phyloP scores from a whole-genome alignment of 2,329 filamentous ascomycete species.

The Coniochaeta prunicola region DNA sequence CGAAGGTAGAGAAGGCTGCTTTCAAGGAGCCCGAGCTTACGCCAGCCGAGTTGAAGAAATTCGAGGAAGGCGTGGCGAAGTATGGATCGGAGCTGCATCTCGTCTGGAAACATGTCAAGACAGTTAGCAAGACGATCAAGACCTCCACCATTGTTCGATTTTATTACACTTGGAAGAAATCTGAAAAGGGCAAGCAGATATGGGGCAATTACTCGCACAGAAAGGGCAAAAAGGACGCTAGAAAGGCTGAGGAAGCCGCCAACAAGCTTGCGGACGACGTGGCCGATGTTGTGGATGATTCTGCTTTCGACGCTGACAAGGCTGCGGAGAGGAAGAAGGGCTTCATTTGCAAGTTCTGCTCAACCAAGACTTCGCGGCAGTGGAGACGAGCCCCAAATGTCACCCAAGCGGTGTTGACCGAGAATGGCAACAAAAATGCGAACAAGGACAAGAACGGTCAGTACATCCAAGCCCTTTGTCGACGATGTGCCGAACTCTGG shows the following conservation, averaged over 20 bases:
- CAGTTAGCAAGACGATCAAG: slow-evolving; percentile 41
- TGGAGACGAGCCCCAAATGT: slow-evolving; percentile 86
- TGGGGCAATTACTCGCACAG: slow-evolving; percentile 86
- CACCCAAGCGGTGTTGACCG: slow-evolving; percentile 55
- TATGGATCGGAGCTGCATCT: slow-evolving; percentile 84
- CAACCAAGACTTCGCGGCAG: slow-evolving; percentile 69
- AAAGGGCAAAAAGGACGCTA: slow-evolving; percentile 83
- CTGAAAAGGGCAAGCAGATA: slow-evolving; percentile 72
- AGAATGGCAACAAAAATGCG: slow-evolving; percentile 55
- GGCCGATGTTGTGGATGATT: slow-evolving; percentile 88
- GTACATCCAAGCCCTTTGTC: slow-evolving; percentile 75
- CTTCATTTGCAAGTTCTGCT: slow-evolving; percentile 94
- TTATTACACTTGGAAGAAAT: slow-evolving; percentile 99
- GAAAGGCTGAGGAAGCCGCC: slow-evolving; percentile 60
- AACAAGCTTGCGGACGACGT: slow-evolving; percentile 85
- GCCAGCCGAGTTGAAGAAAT: slow-evolving; percentile 74
- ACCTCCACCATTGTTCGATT: slow-evolving; percentile 80
- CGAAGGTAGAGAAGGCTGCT: slow-evolving; percentile 58
- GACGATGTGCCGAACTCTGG: slow-evolving; percentile 89
- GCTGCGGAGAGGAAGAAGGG: slow-evolving; percentile 69
- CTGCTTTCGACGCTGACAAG: slow-evolving; percentile 88
- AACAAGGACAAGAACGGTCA: slow-evolving; percentile 72
- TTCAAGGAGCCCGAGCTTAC: slow-evolving; percentile 81
- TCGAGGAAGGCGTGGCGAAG: slow-evolving; percentile 84
- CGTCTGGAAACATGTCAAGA: slow-evolving; percentile 80